phyloP scores from a whole-genome alignment of 2,329 filamentous ascomycete genomes.

The Neonectria ditissima region DNA sequence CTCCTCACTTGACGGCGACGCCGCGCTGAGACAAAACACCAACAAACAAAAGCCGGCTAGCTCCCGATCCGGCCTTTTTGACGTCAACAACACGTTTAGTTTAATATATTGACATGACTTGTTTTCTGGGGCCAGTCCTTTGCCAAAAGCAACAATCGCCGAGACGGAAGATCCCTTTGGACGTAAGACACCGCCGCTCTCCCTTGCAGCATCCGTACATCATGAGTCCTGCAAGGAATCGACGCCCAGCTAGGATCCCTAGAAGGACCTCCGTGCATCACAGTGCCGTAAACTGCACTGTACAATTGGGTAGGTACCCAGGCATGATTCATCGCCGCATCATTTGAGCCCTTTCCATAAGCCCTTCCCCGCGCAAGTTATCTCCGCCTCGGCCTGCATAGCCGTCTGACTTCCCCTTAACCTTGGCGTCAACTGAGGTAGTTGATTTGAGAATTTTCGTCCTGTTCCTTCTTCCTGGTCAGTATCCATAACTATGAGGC shows the following conservation, averaged over 20 bases:
- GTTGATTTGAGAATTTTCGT: neutral
- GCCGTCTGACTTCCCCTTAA: neutral
- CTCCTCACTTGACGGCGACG: neutral
- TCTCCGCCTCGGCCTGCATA: neutral
- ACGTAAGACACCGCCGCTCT: neutral
- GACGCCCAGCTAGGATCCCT: neutral
- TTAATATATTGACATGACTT: too few relatives aligned
- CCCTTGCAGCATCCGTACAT: neutral
- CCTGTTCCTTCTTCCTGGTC: neutral
- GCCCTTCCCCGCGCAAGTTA: neutral
- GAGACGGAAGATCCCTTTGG: neutral
- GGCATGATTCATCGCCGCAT: neutral
- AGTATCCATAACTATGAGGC: neutral
- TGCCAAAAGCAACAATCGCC: neutral
- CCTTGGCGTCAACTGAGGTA: neutral
- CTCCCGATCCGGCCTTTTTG: neutral
- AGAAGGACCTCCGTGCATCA: neutral
- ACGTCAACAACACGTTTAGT: slow-evolving; percentile 6
- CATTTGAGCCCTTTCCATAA: neutral
- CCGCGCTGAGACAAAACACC: neutral
- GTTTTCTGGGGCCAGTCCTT: too few relatives aligned
- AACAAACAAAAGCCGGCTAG: neutral
- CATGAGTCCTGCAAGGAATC: neutral
- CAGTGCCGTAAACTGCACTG: neutral
- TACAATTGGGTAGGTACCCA: neutral